phyloP scores from a whole-genome alignment of 305 asterid species.

The Fraxinus sp. region DNA sequence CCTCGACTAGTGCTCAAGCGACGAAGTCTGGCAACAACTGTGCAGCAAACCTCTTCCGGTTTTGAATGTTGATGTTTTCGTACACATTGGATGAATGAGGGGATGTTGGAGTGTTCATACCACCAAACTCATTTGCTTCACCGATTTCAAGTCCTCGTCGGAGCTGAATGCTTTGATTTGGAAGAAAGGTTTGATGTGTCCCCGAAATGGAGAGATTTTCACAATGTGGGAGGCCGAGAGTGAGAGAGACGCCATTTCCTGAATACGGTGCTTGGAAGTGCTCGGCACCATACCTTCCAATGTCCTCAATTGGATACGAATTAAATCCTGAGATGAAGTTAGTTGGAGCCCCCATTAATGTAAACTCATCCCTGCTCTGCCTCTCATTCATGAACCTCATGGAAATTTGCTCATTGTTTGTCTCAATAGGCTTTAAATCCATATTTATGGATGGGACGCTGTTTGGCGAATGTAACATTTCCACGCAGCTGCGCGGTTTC shows the following conservation, averaged over 20 bases:
- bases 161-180: constrained; percentile 46
- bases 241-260: constrained; percentile 72
- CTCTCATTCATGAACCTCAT: constrained; percentile 53
- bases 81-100: constrained; percentile 53
- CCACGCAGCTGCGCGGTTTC: constrained; percentile 42
- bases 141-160: constrained; percentile 53
- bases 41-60: constrained; percentile 73
- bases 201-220: constrained; percentile 62
- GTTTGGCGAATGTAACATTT: constrained; percentile 1
- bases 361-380: constrained; percentile 60
- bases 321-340: constrained; percentile 92
- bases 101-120: constrained; percentile 42
- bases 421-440: constrained; percentile 35
- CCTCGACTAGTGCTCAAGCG: constrained; percentile 23
- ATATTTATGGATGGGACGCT: constrained; percentile 42
- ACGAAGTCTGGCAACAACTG: constrained; percentile 85
- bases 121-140: constrained; percentile 49
- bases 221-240: constrained; percentile 82
- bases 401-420: constrained; percentile 38
- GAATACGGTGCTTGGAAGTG: constrained; percentile 69
- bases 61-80: constrained; percentile 66
- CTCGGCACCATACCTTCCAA: constrained; percentile 65
- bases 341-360: constrained; percentile 69
- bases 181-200: constrained; percentile 59
- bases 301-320: constrained; percentile 70